Conservation (phyloP, 108 stramenopile species). For the Discostella pseudostelligera region DNA sequence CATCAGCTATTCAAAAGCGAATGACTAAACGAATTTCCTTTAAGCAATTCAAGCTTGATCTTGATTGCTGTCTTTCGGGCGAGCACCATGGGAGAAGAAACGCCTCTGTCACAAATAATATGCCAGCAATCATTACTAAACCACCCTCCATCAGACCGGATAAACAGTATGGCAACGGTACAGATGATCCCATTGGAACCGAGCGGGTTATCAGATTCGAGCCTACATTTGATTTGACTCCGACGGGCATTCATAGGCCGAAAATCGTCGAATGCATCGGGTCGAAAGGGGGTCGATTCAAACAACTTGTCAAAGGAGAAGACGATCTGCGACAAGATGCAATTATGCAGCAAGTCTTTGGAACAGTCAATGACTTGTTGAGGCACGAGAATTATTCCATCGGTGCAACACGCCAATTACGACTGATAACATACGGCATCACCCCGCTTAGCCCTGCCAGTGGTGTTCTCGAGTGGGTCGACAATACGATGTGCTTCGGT, state of each 20-base stretch:
- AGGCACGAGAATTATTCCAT: conserved; percentile 19
- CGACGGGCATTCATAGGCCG: conserved; percentile 81
- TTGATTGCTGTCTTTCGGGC: conserved; percentile 44
- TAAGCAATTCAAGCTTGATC: conserved; percentile 48
- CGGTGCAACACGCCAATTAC: conserved; percentile 34
- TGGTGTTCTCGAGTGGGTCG: conserved; percentile 97
- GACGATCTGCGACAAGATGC: conserved; percentile 98
- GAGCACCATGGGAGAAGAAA: conserved; percentile 37
- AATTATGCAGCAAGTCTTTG: conserved; percentile 96
- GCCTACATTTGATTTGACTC: conserved; percentile 69
- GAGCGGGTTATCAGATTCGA: conserved; percentile 72
- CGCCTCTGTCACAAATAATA: conserved; percentile 27
- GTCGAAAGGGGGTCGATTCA: conserved; percentile 65
- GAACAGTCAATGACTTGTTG: conserved; percentile 85
- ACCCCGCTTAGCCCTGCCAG: conserved; percentile 85
- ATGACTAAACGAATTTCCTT: conserved; percentile 33
- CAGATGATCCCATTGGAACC: conserved; percentile 63
- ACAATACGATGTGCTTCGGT: conserved; percentile 85
- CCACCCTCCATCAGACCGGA: conserved; percentile 61
- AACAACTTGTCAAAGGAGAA: conserved; percentile 91
- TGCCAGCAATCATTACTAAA: conserved; percentile 71
- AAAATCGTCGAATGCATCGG: conserved; percentile 88
- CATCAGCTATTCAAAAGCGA: conserved; percentile 22
- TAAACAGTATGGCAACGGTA: conserved; percentile 66
- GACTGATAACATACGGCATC: conserved; percentile 85